These are phyloP conservation scores for Chrysanthemum seticuspe DNA, from an alignment of 129 eudicot species.

Conservation along the genomic window DNA sequence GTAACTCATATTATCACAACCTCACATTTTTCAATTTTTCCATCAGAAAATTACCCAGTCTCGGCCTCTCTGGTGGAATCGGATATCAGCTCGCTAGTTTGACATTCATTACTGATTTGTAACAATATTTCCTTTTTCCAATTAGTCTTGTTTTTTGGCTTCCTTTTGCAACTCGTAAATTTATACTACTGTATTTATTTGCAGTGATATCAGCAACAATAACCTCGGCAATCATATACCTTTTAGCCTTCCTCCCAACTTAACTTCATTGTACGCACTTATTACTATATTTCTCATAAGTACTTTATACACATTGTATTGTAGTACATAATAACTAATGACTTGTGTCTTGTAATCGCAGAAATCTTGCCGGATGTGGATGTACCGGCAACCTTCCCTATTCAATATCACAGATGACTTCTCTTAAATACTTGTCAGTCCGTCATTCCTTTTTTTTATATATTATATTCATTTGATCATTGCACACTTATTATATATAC, in stretches of 20 bases:
- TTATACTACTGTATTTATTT: not conserved
- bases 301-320: not conserved
- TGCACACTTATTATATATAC: not conserved
- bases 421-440: conserved; percentile 48
- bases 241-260: conserved; percentile 35
- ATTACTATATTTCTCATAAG: not conserved
- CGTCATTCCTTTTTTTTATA: not conserved
- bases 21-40: not conserved
- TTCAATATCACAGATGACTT: conserved; percentile 60
- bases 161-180: not conserved
- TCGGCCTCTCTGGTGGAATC: conserved; percentile 49
- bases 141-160: too few relatives aligned
- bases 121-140: not conserved
- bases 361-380: conserved; percentile 57
- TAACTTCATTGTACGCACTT: conserved; percentile 25
- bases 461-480: not conserved
- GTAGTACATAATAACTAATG: conserved; percentile 2
- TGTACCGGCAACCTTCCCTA: conserved; percentile 51
- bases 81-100: conserved; percentile 59
- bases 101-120: conserved; percentile 53
- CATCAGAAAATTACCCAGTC: conserved; percentile 44
- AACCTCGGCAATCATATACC: conserved; percentile 38
- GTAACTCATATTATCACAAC: too few relatives aligned
- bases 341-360: conserved; percentile 7
- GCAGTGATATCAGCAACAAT: conserved; percentile 39